phyloP scores from a whole-genome alignment of 2,329 filamentous ascomycete genomes.

The Leptographium lundbergii region DNA sequence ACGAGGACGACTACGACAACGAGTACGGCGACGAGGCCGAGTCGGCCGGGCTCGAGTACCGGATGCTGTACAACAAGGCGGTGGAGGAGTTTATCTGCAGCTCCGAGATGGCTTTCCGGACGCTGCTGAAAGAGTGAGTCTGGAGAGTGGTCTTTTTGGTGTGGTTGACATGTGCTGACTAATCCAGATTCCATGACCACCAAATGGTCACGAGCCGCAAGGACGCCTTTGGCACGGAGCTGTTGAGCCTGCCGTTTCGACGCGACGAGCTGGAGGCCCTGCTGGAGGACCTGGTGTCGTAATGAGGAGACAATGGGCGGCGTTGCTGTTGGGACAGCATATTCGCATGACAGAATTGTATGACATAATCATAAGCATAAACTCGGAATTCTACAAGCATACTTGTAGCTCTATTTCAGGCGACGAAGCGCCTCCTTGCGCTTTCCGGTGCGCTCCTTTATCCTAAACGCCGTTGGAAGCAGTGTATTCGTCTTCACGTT shows the following conservation, averaged over 20 bases:
- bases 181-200: conserved; percentile 74
- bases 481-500: too few relatives aligned
- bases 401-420: not conserved
- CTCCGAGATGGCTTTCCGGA: conserved; percentile 90
- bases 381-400: not conserved
- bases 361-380: not conserved
- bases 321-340: not conserved
- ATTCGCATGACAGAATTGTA: not conserved
- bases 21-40: conserved; percentile 33
- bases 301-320: not conserved
- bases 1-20: conserved; percentile 83
- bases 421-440: too few relatives aligned
- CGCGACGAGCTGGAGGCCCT: conserved; percentile 83
- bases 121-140: conserved; percentile 75
- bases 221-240: conserved; percentile 73
- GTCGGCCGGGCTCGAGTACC: conserved; percentile 70
- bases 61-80: conserved; percentile 86
- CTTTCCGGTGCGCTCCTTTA: too few relatives aligned
- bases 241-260: conserved; percentile 73
- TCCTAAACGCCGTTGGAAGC: too few relatives aligned
- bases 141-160: not conserved
- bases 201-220: conserved; percentile 89
- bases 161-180: conserved; percentile 18
- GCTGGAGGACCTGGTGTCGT: conserved; percentile 57
- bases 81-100: conserved; percentile 95